A percentile compares a stretch with the other conserved stretches of the same genome.
phyloP scores from a whole-genome alignment of 306 rosid species.

The Dryas octopetala region DNA sequence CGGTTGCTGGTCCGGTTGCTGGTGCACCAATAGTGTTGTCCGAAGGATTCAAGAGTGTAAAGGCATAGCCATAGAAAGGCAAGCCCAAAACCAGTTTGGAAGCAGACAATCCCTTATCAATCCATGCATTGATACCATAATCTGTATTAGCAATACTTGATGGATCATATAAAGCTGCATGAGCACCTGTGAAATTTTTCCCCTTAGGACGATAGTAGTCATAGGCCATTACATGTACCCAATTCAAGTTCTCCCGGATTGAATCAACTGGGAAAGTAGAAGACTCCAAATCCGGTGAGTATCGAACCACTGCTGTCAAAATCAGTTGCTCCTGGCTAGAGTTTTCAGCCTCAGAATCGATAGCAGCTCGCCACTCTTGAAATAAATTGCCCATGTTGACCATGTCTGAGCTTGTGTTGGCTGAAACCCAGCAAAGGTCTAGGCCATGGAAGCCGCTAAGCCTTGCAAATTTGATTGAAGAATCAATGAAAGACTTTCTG shows the following conservation, averaged over 20 bases:
- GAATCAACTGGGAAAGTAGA: slow-evolving; percentile 40
- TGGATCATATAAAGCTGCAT: slow-evolving; percentile 51
- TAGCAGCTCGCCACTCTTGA: slow-evolving; percentile 46
- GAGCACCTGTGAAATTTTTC: slow-evolving; percentile 33
- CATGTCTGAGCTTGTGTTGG: slow-evolving; percentile 31
- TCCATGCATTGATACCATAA: slow-evolving; percentile 48
- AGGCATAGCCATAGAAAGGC: slow-evolving; percentile 52
- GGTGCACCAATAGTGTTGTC: slow-evolving; percentile 33
- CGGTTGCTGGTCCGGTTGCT: slow-evolving; percentile 39
- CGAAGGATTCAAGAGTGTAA: slow-evolving; percentile 34
- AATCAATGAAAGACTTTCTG: slow-evolving; percentile 47
- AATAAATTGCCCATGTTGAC: slow-evolving; percentile 34
- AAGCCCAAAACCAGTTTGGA: slow-evolving; percentile 41
- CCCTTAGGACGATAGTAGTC: slow-evolving; percentile 26
- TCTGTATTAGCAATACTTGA: slow-evolving; percentile 29
- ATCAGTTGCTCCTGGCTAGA: slow-evolving; percentile 27
- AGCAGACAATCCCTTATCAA: slow-evolving; percentile 33
- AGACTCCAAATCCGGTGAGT: slow-evolving; percentile 17
- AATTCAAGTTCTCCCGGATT: slow-evolving; percentile 36
- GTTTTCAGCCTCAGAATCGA: slow-evolving; percentile 35
- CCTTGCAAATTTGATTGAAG: slow-evolving; percentile 41
- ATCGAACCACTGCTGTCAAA: slow-evolving; percentile 44
- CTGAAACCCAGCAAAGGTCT: slow-evolving; percentile 37
- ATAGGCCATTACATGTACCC: slow-evolving; percentile 38
- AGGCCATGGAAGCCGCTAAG: slow-evolving; percentile 46